A percentile compares a stretch with the other conserved stretches of the same genome.
Evolutionary conservation across 257 asterid genomes (phyloP).

Genomic region (Jaltomata sinuosa): DNA sequence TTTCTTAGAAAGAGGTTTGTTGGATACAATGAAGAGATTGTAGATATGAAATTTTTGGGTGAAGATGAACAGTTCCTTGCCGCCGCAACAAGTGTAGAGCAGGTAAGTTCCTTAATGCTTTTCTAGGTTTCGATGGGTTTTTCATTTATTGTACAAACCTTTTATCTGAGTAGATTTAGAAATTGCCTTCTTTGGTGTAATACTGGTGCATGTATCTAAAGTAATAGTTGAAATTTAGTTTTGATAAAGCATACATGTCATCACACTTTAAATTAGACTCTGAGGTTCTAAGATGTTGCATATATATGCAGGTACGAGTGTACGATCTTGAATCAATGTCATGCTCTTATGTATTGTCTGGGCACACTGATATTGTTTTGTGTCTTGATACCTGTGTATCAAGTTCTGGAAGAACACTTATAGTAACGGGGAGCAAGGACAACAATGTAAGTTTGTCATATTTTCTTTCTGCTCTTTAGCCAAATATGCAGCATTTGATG

Average conservation of each 20-base stretch:
- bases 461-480: background rate
- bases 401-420: slow-evolving; percentile 53
- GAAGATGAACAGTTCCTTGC: slow-evolving; percentile 82
- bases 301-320: slow-evolving; percentile 62
- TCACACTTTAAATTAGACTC: background rate
- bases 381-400: slow-evolving; percentile 75
- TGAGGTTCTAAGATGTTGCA: background rate
- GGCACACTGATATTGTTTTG: slow-evolving; percentile 70
- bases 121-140: too few species aligned
- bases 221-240: background rate
- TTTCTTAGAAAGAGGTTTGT: slow-evolving; percentile 61
- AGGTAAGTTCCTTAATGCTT: slow-evolving; percentile 28
- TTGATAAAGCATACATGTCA: background rate
- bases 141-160: too few species aligned
- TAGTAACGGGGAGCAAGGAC: slow-evolving; percentile 92
- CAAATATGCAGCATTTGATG: background rate
- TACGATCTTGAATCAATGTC: slow-evolving; percentile 92
- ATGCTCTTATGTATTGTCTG: slow-evolving; percentile 76
- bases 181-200: background rate
- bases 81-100: slow-evolving; percentile 87
- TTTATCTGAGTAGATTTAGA: background rate
- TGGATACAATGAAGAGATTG: slow-evolving; percentile 91
- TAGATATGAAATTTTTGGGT: slow-evolving; percentile 91
- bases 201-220: background rate
- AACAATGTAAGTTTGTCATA: slow-evolving; percentile 45